phyloP scores from a whole-genome alignment of 2,329 filamentous ascomycete genomes.

The Monosporascus sp. region DNA sequence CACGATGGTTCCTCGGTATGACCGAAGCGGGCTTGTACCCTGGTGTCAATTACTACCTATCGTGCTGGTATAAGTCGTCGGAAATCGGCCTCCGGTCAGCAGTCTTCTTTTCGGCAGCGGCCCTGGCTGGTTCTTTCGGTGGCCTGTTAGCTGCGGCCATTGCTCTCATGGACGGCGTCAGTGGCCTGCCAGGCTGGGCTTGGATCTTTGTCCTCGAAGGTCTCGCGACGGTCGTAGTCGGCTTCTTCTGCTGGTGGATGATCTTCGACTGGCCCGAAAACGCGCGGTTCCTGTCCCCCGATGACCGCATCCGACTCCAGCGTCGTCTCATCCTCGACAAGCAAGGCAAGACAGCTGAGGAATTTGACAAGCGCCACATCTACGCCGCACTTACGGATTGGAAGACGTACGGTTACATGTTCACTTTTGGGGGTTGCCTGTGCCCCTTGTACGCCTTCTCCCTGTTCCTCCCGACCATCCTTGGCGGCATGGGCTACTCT shows the following conservation, averaged over 20 bases:
- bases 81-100: conserved; percentile 78
- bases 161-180: conserved; percentile 61
- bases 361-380: conserved; percentile 68
- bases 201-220: conserved; percentile 70
- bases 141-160: conserved; percentile 69
- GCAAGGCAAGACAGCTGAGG: conserved; percentile 69
- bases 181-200: conserved; percentile 50
- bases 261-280: conserved; percentile 79
- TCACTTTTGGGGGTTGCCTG: conserved; percentile 73
- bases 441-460: conserved; percentile 71
- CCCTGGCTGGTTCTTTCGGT: conserved; percentile 72
- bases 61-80: conserved; percentile 75
- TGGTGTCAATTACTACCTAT: conserved; percentile 73
- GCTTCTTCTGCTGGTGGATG: conserved; percentile 66
- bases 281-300: conserved; percentile 64
- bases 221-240: conserved; percentile 62
- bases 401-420: conserved; percentile 73
- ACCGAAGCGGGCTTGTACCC: conserved; percentile 73
- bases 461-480: conserved; percentile 75
- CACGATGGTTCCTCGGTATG: conserved; percentile 66
- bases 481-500: conserved; percentile 45
- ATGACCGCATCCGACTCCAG: conserved; percentile 68
- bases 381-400: conserved; percentile 71
- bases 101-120: conserved; percentile 79
- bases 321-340: conserved; percentile 64